Conservation (phyloP, 768 basidiomycete species). For the Russula abietina region DNA sequence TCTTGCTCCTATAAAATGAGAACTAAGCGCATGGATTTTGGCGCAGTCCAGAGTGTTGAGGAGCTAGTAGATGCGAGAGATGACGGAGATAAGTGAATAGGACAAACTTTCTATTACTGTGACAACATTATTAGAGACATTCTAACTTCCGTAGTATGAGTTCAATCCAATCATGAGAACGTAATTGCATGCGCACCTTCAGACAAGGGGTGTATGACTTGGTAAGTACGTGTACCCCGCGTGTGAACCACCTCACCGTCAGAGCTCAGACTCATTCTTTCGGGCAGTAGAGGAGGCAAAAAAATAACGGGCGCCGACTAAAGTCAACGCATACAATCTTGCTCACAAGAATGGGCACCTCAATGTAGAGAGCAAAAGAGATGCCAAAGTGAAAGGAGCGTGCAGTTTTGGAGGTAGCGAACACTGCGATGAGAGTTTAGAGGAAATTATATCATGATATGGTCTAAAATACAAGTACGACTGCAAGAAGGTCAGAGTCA, state of each 20-base stretch:
- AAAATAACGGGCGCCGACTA: conserved; percentile 31
- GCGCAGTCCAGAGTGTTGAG: conserved; percentile 95
- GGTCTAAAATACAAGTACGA: conserved; percentile 35
- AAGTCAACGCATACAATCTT: conserved; percentile 37
- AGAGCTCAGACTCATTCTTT: conserved; percentile 28
- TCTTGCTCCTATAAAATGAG: conserved; percentile 98
- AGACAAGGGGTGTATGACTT: background rate
- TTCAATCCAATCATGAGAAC: background rate
- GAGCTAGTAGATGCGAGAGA: conserved; percentile 47
- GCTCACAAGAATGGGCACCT: conserved; percentile 85
- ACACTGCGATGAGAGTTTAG: background rate
- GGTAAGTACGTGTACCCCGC: conserved; percentile 37
- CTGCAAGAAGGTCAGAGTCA: conserved; percentile 24
- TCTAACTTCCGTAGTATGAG: background rate
- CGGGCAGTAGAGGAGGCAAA: conserved; percentile 36
- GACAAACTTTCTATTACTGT: background rate
- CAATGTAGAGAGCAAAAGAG: conserved; percentile 55
- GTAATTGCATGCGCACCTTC: conserved; percentile 5
- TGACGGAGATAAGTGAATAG: background rate
- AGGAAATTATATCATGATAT: conserved; percentile 29
- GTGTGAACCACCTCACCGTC: conserved; percentile 46
- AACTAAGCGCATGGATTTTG: conserved; percentile 62
- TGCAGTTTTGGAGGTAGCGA: background rate
- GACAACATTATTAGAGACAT: background rate
- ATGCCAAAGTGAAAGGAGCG: conserved; percentile 85